phyloP scores from a whole-genome alignment of 2,329 filamentous ascomycete species.

The Phyllosticta citrichinensis region DNA sequence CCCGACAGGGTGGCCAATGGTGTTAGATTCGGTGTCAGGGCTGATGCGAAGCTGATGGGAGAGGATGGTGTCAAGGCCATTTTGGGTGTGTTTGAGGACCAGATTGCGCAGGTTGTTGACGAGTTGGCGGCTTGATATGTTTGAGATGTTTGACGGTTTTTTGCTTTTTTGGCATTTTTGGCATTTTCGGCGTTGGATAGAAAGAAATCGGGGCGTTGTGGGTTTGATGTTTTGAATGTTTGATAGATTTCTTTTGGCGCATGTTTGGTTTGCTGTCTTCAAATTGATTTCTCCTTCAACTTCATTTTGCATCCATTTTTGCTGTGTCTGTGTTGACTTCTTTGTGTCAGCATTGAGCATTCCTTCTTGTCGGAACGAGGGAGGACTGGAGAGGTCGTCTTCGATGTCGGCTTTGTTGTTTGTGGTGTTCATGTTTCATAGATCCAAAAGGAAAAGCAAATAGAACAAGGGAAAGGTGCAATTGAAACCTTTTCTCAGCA shows the following conservation, averaged over 20 bases:
- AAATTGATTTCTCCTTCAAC: too few relatives aligned
- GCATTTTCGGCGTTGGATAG: background rate
- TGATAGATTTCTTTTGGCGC: background rate
- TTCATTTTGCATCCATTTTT: too few relatives aligned
- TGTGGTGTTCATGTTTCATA: too few relatives aligned
- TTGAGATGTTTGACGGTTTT: background rate
- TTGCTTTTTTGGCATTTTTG: too few relatives aligned
- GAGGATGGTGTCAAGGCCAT: background rate
- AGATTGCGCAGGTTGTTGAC: conserved; percentile 5
- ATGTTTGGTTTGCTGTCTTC: background rate
- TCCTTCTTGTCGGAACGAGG: too few relatives aligned
- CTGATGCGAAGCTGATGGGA: conserved; percentile 5
- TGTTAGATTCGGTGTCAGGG: conserved; percentile 5
- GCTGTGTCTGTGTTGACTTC: too few relatives aligned
- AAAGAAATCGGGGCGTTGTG: background rate
- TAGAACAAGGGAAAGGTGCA: too few relatives aligned
- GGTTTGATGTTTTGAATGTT: background rate
- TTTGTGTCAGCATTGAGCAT: too few relatives aligned
- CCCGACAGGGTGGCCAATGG: background rate
- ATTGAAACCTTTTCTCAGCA: too few relatives aligned
- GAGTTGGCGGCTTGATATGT: background rate
- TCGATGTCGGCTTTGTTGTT: too few relatives aligned
- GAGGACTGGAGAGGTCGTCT: too few relatives aligned
- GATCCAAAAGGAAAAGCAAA: too few relatives aligned
- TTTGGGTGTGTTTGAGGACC: conserved; percentile 1